Conservation (phyloP, 371 early-diverging fungal genomes). For the Mucor sp. region DNA sequence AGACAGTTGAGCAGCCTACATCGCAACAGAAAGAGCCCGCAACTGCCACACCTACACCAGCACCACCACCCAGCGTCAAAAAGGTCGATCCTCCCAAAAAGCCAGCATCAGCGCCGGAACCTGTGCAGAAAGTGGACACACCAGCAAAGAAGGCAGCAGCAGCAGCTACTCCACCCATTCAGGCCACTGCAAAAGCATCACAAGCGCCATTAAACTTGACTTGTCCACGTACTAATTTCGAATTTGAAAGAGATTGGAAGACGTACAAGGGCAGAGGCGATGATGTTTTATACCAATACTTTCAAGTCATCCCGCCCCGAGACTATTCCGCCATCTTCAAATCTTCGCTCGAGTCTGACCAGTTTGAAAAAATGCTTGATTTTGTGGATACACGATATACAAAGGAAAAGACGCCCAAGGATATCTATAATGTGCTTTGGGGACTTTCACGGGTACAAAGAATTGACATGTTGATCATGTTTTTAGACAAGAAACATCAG, state of each 20-base stretch:
- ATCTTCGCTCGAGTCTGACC: conserved; percentile 72
- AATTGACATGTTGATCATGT: conserved; percentile 71
- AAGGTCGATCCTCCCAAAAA: background rate
- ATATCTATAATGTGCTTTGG: conserved; percentile 44
- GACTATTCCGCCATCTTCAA: conserved; percentile 61
- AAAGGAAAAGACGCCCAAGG: conserved; percentile 42
- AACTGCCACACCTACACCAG: background rate
- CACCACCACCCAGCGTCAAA: background rate
- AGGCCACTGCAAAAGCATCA: background rate
- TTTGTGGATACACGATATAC: conserved; percentile 47
- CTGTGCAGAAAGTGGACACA: background rate
- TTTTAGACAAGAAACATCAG: conserved; percentile 56
- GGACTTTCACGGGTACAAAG: conserved; percentile 60
- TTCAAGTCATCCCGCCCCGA: conserved; percentile 72
- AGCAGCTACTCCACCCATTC: background rate
- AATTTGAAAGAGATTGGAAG: conserved; percentile 83
- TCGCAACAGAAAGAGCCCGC: background rate
- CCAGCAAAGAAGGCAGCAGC: background rate
- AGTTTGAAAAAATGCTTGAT: conserved; percentile 63
- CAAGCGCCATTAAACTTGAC: conserved; percentile 22
- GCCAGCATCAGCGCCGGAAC: background rate
- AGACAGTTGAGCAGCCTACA: background rate
- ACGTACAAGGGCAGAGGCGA: conserved; percentile 51
- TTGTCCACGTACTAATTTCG: conserved; percentile 61
- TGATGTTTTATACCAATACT: conserved; percentile 60